phyloP scores from a whole-genome alignment of 805 yeast species.

The Grigorovia jiainica region DNA sequence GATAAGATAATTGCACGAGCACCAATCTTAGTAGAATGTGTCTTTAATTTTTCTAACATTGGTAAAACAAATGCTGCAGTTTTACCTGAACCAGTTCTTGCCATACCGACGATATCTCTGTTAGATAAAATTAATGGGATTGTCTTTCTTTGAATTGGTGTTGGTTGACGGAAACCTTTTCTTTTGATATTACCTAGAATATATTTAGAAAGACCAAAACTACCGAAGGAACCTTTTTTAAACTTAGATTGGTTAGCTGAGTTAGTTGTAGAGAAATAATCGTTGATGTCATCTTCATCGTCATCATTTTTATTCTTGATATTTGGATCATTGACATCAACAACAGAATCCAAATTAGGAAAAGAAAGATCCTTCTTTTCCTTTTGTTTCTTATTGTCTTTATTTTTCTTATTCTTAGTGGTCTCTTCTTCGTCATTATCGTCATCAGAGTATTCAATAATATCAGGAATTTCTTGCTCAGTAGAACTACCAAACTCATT shows the following conservation, averaged over 20 bases:
- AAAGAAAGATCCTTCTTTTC: constrained; percentile 21
- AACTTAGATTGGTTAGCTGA: constrained; percentile 22
- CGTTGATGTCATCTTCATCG: constrained; percentile 39
- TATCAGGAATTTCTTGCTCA: constrained; percentile 23
- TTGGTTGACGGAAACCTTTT: constrained; percentile 90
- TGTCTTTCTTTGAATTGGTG: constrained; percentile 95
- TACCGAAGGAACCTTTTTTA: constrained; percentile 74
- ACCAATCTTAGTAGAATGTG: constrained; percentile 82
- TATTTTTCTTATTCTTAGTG: constrained; percentile 16
- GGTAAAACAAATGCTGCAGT: constrained; percentile 96
- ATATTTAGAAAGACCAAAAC: constrained; percentile 76
- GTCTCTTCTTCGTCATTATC: constrained; percentile 41
- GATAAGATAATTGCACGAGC: constrained; percentile 81
- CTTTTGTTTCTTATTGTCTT: constrained; percentile 8
- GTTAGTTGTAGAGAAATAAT: constrained; percentile 32
- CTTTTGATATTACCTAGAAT: constrained; percentile 59
- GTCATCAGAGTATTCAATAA: constrained; percentile 22
- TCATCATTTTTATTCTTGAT: constrained; percentile 28
- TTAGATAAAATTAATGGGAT: constrained; percentile 81
- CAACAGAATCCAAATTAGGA: constrained; percentile 46
- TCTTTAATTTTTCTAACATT: constrained; percentile 71
- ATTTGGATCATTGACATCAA: constrained; percentile 30
- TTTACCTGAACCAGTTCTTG: constrained; percentile 97
- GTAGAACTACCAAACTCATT: constrained; percentile 18
- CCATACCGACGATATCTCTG: constrained; percentile 98